Conservation (phyloP, 257 asterid genomes). For the Nicotiana obtusifolia region DNA sequence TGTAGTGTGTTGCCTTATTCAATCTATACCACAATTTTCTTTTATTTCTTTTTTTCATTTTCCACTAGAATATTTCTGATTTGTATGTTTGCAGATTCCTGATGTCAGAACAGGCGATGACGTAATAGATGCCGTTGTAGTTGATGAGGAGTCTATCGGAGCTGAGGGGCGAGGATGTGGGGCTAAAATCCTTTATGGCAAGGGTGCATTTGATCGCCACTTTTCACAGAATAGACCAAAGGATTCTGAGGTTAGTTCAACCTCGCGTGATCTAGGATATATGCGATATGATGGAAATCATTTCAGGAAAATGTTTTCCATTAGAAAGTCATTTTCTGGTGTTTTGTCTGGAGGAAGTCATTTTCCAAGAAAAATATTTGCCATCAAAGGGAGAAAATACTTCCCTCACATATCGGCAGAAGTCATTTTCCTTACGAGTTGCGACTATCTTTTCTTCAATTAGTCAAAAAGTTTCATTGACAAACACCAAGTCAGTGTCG, state of each 20-base stretch:
- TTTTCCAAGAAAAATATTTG: too few relatives aligned
- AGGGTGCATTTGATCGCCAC: slow-evolving; percentile 61
- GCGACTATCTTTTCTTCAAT: too few relatives aligned
- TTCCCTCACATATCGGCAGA: too few relatives aligned
- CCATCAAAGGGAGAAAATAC: too few relatives aligned
- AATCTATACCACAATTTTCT: neutral
- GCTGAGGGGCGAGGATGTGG: slow-evolving; percentile 44
- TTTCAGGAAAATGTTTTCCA: too few relatives aligned
- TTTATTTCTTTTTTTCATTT: neutral
- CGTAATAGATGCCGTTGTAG: slow-evolving; percentile 79
- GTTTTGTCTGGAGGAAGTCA: too few relatives aligned
- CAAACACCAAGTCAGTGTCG: too few relatives aligned
- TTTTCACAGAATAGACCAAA: slow-evolving; percentile 44
- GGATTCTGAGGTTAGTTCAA: slow-evolving; percentile 48
- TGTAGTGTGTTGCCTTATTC: neutral
- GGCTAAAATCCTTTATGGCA: slow-evolving; percentile 84
- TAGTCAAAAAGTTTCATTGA: too few relatives aligned
- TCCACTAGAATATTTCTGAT: neutral
- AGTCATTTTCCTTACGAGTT: too few relatives aligned
- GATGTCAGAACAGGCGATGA: slow-evolving; percentile 82
- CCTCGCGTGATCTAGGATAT: neutral
- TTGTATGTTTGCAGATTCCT: slow-evolving; percentile 57
- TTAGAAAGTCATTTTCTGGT: too few relatives aligned
- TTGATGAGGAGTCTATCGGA: slow-evolving; percentile 69
- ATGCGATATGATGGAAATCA: too few relatives aligned